Conservation (phyloP, 2,329 filamentous ascomycete genomes). For the Colletotrichum orbiculare region DNA sequence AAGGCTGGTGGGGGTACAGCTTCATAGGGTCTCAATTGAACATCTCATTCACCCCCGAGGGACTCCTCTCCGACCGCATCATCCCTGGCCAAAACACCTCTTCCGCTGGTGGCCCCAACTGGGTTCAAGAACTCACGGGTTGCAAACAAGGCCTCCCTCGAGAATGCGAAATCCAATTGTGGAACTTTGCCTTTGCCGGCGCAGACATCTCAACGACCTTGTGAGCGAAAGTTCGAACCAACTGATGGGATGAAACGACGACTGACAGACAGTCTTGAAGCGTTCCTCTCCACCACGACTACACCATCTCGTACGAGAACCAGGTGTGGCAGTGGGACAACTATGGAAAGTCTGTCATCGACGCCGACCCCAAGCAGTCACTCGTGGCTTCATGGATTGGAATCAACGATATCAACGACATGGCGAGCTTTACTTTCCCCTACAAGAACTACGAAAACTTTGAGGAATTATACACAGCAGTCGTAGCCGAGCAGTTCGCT, state of each 20-base stretch:
- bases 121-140: conserved; percentile 63
- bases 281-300: conserved; percentile 62
- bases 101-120: conserved; percentile 64
- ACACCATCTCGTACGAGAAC: conserved; percentile 54
- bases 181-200: conserved; percentile 68
- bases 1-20: conserved; percentile 61
- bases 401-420: conserved; percentile 66
- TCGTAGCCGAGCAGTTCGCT: conserved; percentile 10
- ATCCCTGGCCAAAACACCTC: conserved; percentile 59
- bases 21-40: conserved; percentile 66
- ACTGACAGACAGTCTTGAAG: conserved; percentile 37
- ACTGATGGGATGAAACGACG: background rate
- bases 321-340: conserved; percentile 60
- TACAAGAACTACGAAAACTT: background rate
- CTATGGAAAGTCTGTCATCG: conserved; percentile 43
- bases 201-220: conserved; percentile 49
- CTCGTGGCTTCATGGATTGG: conserved; percentile 66
- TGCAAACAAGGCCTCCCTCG: conserved; percentile 57
- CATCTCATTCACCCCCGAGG: conserved; percentile 54
- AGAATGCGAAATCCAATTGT: conserved; percentile 59
- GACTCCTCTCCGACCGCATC: conserved; percentile 59
- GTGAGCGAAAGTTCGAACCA: background rate
- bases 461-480: conserved; percentile 23
- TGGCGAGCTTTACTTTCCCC: conserved; percentile 20
- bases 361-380: conserved; percentile 47